Base-by-base conservation (phyloP, 2,329 filamentous ascomycete genomes). In the Claviceps africana region DNA sequence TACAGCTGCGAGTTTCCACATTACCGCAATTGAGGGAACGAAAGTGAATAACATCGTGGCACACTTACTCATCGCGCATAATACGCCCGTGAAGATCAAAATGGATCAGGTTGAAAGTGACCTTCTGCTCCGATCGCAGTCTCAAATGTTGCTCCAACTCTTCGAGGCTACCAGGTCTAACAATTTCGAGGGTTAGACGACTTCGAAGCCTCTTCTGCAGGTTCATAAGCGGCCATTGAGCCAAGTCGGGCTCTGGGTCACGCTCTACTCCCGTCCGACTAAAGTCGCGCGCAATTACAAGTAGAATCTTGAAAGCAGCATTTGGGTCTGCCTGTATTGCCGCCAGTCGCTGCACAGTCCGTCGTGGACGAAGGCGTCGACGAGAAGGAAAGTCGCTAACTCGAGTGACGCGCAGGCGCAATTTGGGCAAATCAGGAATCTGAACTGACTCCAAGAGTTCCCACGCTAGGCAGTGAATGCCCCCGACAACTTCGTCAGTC, bases 21-120 rank as follows among this genome's bases (percentile, higher is more conserved):
- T 35, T 17, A 13, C 33, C 11, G 13, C 11, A 35, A 17, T 17
- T 17, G 33, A 35, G 10, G 17, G 9, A 37, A 3, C 7, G 21
- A 9, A 1, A n/a, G 19, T n/a, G n/a, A n/a, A n/a, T 2, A 7
- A 35, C 4, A 4, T n/a, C 17, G 7, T 9, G 21, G 7, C 11
- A 19, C 31, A 59, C 61, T 54, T 50, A 61, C 60, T 59, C 55
- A 44, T 63, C 60, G 8, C 52, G 51, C 53, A 57, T 56, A 19
- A 63, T 57, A 21, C 57, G 56, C 22, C 61, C 61, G 40, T 63
- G 61, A 13, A 63, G 53, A 54, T 63, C 61, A 47, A 63, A 63
- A 39, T 63, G 61, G 13, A 63, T 58, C 37, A 63, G 42, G 45
- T 63, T 57, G 30, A 63, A 63, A 17, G 55, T 48, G 37, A 62